Evolutionary conservation across 805 yeast species (phyloP), one percentile per base, ranked within the genome.

Genomic region (Saccharomyces paradoxus): DNA sequence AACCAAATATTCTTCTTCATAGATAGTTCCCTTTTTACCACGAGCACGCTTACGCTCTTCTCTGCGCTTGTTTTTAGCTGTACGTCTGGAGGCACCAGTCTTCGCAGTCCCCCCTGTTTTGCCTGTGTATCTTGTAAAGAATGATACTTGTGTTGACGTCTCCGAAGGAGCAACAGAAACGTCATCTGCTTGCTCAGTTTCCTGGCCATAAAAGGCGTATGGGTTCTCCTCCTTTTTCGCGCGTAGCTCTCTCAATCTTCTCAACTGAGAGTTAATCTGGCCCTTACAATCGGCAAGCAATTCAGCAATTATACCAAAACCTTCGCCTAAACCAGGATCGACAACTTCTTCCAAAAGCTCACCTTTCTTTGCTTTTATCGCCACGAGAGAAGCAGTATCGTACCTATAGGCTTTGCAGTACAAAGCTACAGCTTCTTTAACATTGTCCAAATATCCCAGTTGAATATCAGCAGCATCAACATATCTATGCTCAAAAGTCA

Each of bases 1-100:
- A 50, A 94, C 84, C 54, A 94, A 79, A 69, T 94, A 94, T 69
- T 94, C 98, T 69, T 94, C 99, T 70, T 94, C 99, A 65, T 94
- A 94, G 22, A 94, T 87, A 6, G 97, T 92, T 49, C 98, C 98
- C 74, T 94, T 94, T 76, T 95, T 89, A 56, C 99, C 99, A 63
- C 96, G 82, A 1, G 99, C 99, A 56, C 83, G 81, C 74, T 94
- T 94, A 64, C 99, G 82, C 67, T 92, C 99, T 71, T 92, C 97
- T 60, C 99, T 82, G 69, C 96, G 87, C 60, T 84, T 82, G 71
- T 94, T 94, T 73, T 94, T 94, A 6, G 95, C 81, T 0, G 99
- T 91, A 65, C 86, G 81, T 70, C 99, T 81, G 0, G 97, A 85
- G 2, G 94, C 97, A 29, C 98, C 97, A 0, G 99, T 94, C 66